These are phyloP conservation scores for Penicillium sp. DNA, from an alignment of 2,329 filamentous ascomycete genomes.

Conservation along the genomic window DNA sequence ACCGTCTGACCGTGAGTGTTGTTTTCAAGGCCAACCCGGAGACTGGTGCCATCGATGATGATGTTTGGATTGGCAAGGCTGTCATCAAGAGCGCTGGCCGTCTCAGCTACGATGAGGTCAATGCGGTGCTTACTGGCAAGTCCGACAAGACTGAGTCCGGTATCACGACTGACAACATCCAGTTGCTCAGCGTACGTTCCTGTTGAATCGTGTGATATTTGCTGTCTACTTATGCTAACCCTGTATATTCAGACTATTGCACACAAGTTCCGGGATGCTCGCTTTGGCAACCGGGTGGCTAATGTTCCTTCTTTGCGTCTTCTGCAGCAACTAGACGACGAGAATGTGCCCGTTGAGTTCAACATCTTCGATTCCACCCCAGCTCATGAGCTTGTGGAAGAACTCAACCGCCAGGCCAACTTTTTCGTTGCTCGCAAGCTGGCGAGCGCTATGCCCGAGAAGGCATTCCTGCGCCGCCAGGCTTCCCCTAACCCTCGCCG, in stretches of 20 bases:
- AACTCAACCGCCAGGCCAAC: conserved; percentile 92
- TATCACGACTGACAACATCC: conserved; percentile 71
- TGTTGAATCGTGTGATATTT: not conserved
- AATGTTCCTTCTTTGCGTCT: conserved; percentile 83
- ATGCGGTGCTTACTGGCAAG: conserved; percentile 69
- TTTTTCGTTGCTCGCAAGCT: conserved; percentile 83
- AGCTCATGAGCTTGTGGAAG: conserved; percentile 90
- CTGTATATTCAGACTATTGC: conserved; percentile 59
- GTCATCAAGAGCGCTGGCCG: conserved; percentile 90
- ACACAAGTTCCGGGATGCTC: conserved; percentile 84
- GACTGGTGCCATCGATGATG: conserved; percentile 78
- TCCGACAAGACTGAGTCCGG: conserved; percentile 62
- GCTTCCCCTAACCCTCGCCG: conserved; percentile 80
- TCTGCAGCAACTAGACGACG: conserved; percentile 90
- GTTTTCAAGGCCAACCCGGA: conserved; percentile 85
- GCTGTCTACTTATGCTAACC: not conserved
- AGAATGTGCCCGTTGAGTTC: conserved; percentile 93
- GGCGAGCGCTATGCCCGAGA: conserved; percentile 74
- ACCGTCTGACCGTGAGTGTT: conserved; percentile 86
- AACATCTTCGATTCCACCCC: conserved; percentile 92
- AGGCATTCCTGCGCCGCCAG: conserved; percentile 87
- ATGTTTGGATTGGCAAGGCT: conserved; percentile 90
- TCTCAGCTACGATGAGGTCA: conserved; percentile 79
- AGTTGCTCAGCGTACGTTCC: conserved; percentile 66
- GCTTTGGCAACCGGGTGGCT: conserved; percentile 74